phyloP scores from a whole-genome alignment of 176 grass and related monocot genomes.

The Ampelocalamus luodianensis region DNA sequence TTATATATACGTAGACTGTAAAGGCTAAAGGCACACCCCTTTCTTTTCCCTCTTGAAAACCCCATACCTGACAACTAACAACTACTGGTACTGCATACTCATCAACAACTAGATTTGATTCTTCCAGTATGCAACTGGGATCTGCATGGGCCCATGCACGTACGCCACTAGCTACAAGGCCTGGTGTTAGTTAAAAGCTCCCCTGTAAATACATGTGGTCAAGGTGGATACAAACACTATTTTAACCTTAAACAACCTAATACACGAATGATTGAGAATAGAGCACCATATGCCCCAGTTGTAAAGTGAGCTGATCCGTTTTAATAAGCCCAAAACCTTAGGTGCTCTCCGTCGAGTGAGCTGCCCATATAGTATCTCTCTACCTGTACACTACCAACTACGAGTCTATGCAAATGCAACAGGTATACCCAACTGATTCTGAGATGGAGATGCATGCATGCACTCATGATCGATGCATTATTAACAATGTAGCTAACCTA shows the following conservation, averaged over 20 bases:
- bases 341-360: slow-evolving; percentile 13
- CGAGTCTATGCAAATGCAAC: background rate
- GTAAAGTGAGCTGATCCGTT: slow-evolving; percentile 5
- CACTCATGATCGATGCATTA: background rate
- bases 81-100: background rate
- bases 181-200: slow-evolving; percentile 35
- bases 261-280: background rate
- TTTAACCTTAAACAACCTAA: background rate
- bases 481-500: slow-evolving; percentile 1
- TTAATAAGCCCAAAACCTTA: background rate
- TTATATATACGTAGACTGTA: too few species aligned
- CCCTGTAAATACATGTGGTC: slow-evolving; percentile 34
- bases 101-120: slow-evolving; percentile 12
- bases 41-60: too few species aligned
- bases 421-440: background rate
- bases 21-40: too few species aligned
- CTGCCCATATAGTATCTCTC: background rate
- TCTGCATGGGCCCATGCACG: slow-evolving; percentile 11
- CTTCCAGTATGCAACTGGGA: slow-evolving; percentile 24
- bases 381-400: slow-evolving; percentile 30
- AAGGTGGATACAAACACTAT: background rate
- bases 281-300: background rate
- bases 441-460: slow-evolving; percentile 8
- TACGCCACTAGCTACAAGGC: background rate
- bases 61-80: background rate